Evolutionary conservation across 2,329 filamentous ascomycete species (phyloP).

Genomic region (Gaeumannomyces sp.): DNA sequence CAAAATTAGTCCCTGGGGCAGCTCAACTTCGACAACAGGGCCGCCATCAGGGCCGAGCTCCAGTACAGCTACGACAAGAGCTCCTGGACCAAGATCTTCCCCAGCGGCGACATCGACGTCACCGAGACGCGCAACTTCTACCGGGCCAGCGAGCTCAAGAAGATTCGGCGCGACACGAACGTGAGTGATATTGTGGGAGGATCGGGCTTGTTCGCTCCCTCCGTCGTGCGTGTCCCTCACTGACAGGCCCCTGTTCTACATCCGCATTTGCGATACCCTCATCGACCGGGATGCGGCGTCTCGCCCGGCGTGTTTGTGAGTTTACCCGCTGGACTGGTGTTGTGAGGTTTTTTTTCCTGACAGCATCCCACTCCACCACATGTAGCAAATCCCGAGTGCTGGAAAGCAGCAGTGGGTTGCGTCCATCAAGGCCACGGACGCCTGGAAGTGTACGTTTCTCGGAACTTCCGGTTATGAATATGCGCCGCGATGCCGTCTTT

Average conservation of each 20-base stretch:
- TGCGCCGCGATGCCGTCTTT: too few relatives aligned
- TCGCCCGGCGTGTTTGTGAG: slow-evolving; percentile 4
- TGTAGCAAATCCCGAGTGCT: neutral
- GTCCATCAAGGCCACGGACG: neutral
- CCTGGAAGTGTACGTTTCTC: neutral
- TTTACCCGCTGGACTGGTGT: neutral
- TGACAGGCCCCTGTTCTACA: neutral
- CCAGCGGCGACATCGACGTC: neutral
- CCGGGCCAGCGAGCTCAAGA: neutral
- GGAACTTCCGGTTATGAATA: neutral
- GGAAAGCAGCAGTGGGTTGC: slow-evolving; percentile 5
- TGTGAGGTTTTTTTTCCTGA: neutral
- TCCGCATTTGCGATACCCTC: neutral
- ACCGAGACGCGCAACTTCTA: neutral
- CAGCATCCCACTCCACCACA: neutral
- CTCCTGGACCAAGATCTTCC: neutral
- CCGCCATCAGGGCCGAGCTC: neutral
- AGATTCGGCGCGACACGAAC: neutral
- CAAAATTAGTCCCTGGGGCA: neutral
- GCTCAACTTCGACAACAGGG: neutral
- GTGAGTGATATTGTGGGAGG: neutral
- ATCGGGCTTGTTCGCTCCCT: too few relatives aligned
- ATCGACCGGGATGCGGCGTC: neutral
- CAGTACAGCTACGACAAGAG: neutral
- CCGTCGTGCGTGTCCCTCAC: too few relatives aligned